Conservation (phyloP, 352 stramenopile species). For the Albugo laibachii region DNA sequence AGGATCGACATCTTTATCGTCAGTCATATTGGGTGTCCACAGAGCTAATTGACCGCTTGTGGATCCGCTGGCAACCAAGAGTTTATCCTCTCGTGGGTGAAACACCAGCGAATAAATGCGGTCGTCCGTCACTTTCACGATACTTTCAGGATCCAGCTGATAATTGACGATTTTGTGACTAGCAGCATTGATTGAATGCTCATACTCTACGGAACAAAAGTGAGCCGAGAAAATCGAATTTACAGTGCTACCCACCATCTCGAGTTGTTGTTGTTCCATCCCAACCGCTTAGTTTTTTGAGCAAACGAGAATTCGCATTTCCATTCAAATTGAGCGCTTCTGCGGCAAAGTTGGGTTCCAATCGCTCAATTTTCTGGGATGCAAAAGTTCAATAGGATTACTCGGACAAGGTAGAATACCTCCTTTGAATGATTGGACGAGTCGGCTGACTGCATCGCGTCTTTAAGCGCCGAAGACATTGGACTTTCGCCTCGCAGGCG, state of each 20-base stretch:
- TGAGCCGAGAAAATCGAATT: no score
- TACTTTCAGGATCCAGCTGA: slow-evolving; percentile 20
- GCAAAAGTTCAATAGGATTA: no score
- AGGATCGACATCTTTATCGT: slow-evolving; percentile 10
- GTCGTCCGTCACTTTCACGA: slow-evolving; percentile 49
- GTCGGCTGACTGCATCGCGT: no score
- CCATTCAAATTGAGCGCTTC: slow-evolving; percentile 17
- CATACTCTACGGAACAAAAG: no score
- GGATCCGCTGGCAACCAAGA: slow-evolving; percentile 49
- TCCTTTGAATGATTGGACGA: no score
- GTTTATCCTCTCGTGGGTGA: slow-evolving; percentile 32
- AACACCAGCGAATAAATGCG: slow-evolving; percentile 65
- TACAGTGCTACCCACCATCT: no score
- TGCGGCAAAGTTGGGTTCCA: slow-evolving; percentile 11
- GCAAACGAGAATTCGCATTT: slow-evolving; percentile 16
- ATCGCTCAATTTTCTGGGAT: slow-evolving; percentile 1
- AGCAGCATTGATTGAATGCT: slow-evolving; percentile 9
- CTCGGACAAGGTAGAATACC: no score
- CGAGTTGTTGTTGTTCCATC: no score
- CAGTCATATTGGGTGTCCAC: slow-evolving; percentile 19
- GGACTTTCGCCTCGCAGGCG: no score
- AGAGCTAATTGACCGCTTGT: slow-evolving; percentile 54
- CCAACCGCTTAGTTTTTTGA: slow-evolving; percentile 11
- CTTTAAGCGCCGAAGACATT: no score
- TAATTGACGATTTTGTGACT: slow-evolving; percentile 27